A percentile compares a stretch with the other conserved stretches of the same genome.
Evolutionary conservation across 2,329 filamentous ascomycete species (phyloP).

Genomic region (Thelonectria olida): DNA sequence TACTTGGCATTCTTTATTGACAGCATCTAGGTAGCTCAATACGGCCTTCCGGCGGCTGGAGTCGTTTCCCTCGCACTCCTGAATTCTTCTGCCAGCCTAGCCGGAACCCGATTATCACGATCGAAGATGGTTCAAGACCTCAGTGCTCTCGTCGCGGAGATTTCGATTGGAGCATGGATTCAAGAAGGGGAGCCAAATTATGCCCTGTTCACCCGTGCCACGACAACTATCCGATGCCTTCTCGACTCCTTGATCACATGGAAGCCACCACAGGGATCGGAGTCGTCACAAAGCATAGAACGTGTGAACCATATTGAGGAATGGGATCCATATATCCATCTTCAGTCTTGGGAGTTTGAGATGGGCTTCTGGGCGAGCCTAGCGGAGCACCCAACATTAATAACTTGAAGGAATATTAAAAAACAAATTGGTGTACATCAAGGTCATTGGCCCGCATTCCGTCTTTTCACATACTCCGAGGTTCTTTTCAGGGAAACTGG

Average conservation of each 20-base stretch:
- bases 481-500: not conserved
- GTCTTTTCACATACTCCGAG: not conserved
- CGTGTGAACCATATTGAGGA: not conserved
- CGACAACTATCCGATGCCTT: slow-evolving; percentile 27
- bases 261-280: not conserved
- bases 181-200: slow-evolving; percentile 28
- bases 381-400: slow-evolving; percentile 30
- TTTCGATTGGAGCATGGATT: slow-evolving; percentile 20
- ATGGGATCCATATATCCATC: slow-evolving; percentile 23
- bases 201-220: slow-evolving; percentile 26
- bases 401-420: too few species aligned
- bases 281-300: not conserved
- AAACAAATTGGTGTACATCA: too few species aligned
- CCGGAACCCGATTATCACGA: not conserved
- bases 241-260: slow-evolving; percentile 16
- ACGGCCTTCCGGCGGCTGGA: slow-evolving; percentile 26
- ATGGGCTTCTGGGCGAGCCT: slow-evolving; percentile 30
- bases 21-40: slow-evolving; percentile 20
- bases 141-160: slow-evolving; percentile 24
- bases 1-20: not conserved
- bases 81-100: not conserved
- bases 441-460: not conserved
- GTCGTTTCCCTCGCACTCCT: slow-evolving; percentile 23
- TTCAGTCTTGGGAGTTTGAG: slow-evolving; percentile 30
- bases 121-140: slow-evolving; percentile 25